phyloP scores from a whole-genome alignment of 371 early-diverging fungal genomes.

The Dinochytrium kinnereticum region DNA sequence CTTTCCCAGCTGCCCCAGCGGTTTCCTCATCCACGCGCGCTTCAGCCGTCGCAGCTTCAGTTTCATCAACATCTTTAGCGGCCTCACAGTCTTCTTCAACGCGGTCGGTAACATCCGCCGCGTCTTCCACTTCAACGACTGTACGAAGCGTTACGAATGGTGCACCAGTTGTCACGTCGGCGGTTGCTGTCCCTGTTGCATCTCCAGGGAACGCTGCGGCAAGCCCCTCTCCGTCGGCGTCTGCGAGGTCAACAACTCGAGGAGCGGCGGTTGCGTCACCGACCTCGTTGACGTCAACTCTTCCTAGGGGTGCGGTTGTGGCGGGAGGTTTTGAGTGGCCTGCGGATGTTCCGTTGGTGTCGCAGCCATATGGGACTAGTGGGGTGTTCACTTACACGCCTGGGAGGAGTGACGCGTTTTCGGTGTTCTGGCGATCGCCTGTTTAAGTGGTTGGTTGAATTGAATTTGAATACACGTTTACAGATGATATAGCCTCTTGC shows the following conservation, averaged over 20 bases:
- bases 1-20: neutral
- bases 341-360: neutral
- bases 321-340: conserved; percentile 13
- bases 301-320: neutral
- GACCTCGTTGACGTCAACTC: neutral
- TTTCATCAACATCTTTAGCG: neutral
- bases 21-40: neutral
- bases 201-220: too few species aligned
- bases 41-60: neutral
- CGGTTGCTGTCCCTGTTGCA: neutral
- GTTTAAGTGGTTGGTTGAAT: neutral
- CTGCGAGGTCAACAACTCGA: too few species aligned
- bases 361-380: neutral
- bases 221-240: neutral
- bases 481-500: neutral
- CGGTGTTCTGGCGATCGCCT: neutral
- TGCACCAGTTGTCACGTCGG: neutral
- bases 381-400: neutral
- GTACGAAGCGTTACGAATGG: neutral
- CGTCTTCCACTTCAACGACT: neutral
- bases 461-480: neutral
- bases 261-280: neutral
- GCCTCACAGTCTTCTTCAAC: neutral
- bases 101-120: neutral
- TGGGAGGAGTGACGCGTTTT: neutral